Evolutionary conservation across 306 rosid species (phyloP), one percentile per base, ranked within the genome.

Genomic region (Cucurbita maxima): DNA sequence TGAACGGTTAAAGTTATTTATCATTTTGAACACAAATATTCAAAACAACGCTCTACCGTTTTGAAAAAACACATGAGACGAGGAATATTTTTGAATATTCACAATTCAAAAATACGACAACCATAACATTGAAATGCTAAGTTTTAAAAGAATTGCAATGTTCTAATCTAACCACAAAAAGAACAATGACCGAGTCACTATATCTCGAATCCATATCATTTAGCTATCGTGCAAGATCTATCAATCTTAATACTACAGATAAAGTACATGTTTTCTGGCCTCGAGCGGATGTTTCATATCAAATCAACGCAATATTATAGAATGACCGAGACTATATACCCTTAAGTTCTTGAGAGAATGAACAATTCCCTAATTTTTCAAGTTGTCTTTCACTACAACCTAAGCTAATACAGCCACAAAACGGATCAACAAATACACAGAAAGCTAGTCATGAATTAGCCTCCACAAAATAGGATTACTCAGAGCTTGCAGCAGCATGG

Each of bases 301-400:
- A 16, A 67, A 67, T 43, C 19, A 19, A 67, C 30, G 19, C 15
- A 36, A 40, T 36, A 20, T 44, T 20, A 4, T 40, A 63, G 52
- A 18, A 40, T 19, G 34, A 63, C n/a, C 7, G 6, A 10, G n/a
- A 18, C 4, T 48, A 69, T 57, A 43, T 25, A 13, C 48, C 48
- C 20, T 51, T 56, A 79, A 58, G 63, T 64, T 76, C 76, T 60
- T 62, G 72, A 87, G 98, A 90, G 96, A 93, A 93, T 90, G 88
- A 90, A 93, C 78, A 77, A 80, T 93, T 93, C 96, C 97, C 96
- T 84, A 75, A 38, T 37, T 78, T 78, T 58, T 79, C 78, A 43
- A 55, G 75, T 36, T 34, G 59, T 36, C 75, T 47, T 38, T 15
- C 44, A 25, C 60, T 45, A 67, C 72, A 45, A 22, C 34, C 45